A percentile compares a stretch with the other conserved stretches of the same genome.
Evolutionary conservation across 2,329 filamentous ascomycete species (phyloP).

Genomic region (Sclerotinia sclerotiorum): DNA sequence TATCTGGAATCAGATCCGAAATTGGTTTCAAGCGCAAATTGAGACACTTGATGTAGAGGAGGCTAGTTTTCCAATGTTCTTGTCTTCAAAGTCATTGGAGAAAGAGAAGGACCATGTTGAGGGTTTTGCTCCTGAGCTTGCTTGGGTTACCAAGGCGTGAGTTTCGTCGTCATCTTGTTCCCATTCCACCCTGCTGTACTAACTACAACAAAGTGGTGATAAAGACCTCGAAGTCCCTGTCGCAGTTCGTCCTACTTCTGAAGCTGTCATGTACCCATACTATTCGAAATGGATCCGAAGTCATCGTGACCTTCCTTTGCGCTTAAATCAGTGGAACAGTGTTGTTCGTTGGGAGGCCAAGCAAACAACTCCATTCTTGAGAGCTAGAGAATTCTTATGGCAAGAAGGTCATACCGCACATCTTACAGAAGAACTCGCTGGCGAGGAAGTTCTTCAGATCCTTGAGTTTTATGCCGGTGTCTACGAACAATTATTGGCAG

Average conservation of each 20-base stretch:
- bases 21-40: constrained; percentile 72
- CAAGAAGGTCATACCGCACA: constrained; percentile 85
- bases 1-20: constrained; percentile 65
- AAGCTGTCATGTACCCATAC: constrained; percentile 91
- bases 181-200: constrained; percentile 31
- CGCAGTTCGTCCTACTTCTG: constrained; percentile 66
- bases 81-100: constrained; percentile 80
- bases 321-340: constrained; percentile 97
- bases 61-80: constrained; percentile 94
- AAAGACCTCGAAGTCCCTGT: constrained; percentile 83
- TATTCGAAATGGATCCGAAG: constrained; percentile 96
- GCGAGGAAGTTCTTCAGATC: constrained; percentile 86
- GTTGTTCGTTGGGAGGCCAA: constrained; percentile 97
- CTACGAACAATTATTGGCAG: constrained; percentile 90
- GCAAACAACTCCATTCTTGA: constrained; percentile 81
- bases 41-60: constrained; percentile 92
- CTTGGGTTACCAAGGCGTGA: constrained; percentile 83
- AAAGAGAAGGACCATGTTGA: constrained; percentile 92
- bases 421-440: constrained; percentile 77
- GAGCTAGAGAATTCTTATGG: constrained; percentile 95
- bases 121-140: constrained; percentile 92
- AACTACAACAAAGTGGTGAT: constrained; percentile 63
- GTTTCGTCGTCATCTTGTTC: constrained; percentile 38
- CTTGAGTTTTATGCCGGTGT: constrained; percentile 89
- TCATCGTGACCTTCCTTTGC: constrained; percentile 89